Percentiles rank a stretch among this genome's conserved stretches.
These are phyloP conservation scores for Suhomyces sp. DNA, from an alignment of 805 yeast species.

Conservation along the genomic window DNA sequence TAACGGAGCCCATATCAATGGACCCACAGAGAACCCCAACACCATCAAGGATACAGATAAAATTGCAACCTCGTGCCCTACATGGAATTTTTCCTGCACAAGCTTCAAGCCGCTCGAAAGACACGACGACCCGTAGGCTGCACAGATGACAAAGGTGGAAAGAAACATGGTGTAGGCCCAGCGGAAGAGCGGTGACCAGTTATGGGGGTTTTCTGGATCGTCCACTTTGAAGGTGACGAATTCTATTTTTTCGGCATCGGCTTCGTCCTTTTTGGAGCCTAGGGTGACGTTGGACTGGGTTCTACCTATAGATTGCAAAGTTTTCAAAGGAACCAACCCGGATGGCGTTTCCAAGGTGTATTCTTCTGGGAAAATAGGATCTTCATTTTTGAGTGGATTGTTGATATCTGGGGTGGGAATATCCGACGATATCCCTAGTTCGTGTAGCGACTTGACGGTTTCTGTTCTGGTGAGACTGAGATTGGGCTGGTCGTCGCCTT, in stretches of 20 bases:
- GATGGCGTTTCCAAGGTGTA: constrained; percentile 84
- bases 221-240: constrained; percentile 76
- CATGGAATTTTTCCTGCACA: constrained; percentile 62
- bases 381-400: constrained; percentile 40
- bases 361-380: constrained; percentile 89
- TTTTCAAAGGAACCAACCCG: constrained; percentile 79
- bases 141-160: constrained; percentile 75
- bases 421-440: constrained; percentile 52
- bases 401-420: constrained; percentile 53
- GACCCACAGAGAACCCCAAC: constrained; percentile 83
- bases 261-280: constrained; percentile 3
- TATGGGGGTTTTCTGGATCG: constrained; percentile 89
- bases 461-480: constrained; percentile 54
- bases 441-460: constrained; percentile 65
- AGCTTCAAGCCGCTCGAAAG: constrained; percentile 81
- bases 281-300: constrained; percentile 4
- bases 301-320: constrained; percentile 68
- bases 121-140: constrained; percentile 91
- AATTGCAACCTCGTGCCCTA: constrained; percentile 73
- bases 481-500: neutral
- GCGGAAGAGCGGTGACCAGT: constrained; percentile 60
- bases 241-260: constrained; percentile 38
- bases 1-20: constrained; percentile 85
- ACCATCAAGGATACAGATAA: constrained; percentile 85
- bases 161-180: constrained; percentile 69